phyloP scores from a whole-genome alignment of 169 alveolate species.

The Besnoitia besnoiti region DNA sequence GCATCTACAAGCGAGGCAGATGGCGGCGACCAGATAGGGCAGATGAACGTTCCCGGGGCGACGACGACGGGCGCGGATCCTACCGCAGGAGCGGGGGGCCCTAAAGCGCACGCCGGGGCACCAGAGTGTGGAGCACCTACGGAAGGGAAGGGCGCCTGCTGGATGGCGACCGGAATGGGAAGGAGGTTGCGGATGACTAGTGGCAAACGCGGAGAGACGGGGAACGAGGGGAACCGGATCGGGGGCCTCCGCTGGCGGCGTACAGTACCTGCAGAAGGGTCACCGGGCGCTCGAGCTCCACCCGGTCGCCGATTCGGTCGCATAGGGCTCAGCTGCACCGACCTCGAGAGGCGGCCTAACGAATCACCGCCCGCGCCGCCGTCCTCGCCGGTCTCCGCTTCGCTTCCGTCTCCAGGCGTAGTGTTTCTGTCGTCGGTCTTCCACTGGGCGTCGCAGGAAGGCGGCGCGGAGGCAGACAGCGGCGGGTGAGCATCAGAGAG shows the following conservation, averaged over 20 bases:
- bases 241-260: neutral
- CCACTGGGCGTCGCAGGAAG: neutral
- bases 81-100: neutral
- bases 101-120: neutral
- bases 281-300: too few relatives aligned
- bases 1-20: neutral
- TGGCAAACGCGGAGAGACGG: neutral
- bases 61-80: neutral
- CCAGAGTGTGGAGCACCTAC: too few relatives aligned
- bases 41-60: neutral
- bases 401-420: neutral
- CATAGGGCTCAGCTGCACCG: too few relatives aligned
- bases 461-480: neutral
- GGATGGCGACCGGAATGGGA: neutral
- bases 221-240: neutral
- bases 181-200: neutral
- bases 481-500: neutral
- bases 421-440: neutral
- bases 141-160: neutral
- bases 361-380: too few relatives aligned
- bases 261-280: too few relatives aligned
- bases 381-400: neutral
- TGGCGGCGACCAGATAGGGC: constrained; percentile 2
- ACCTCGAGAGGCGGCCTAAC: too few relatives aligned
- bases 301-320: too few relatives aligned